Evolutionary conservation across 2,329 filamentous ascomycete genomes (phyloP).

Genomic region (Torrubiellomyces zombiae): DNA sequence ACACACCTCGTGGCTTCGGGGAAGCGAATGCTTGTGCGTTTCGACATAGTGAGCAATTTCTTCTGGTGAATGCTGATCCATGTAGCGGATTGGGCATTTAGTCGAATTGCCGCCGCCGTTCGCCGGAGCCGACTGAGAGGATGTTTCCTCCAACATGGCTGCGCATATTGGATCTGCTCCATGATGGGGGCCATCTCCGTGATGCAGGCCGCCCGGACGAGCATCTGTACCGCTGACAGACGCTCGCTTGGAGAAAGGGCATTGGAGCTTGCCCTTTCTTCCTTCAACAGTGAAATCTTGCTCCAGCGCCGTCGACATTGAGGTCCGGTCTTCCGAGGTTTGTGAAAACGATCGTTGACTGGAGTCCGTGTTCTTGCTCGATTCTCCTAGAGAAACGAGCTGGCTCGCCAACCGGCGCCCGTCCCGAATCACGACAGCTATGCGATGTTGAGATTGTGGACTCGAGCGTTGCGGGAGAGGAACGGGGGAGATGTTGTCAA

Average conservation of each 20-base stretch:
- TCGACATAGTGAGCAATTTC: constrained; percentile 90
- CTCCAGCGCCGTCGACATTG: constrained; percentile 54
- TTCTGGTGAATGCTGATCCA: constrained; percentile 84
- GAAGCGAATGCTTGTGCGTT: constrained; percentile 87
- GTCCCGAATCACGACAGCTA: constrained; percentile 47
- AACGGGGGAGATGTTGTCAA: constrained; percentile 32
- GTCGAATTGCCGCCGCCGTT: constrained; percentile 32
- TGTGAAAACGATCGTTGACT: constrained; percentile 30
- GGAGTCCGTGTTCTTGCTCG: constrained; percentile 33
- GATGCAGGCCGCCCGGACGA: constrained; percentile 9
- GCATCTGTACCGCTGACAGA: constrained; percentile 15
- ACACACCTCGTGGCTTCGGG: constrained; percentile 84
- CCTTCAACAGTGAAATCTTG: constrained; percentile 83
- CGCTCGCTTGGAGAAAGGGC: constrained; percentile 51
- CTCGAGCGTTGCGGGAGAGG: constrained; percentile 34
- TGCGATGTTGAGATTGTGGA: constrained; percentile 29
- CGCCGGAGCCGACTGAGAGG: constrained; percentile 30
- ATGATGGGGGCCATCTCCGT: constrained; percentile 23
- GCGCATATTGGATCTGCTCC: constrained; percentile 45
- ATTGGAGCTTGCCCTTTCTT: constrained; percentile 61
- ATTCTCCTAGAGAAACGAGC: constrained; percentile 29
- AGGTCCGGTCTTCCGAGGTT: constrained; percentile 30
- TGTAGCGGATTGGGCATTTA: constrained; percentile 82
- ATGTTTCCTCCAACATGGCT: constrained; percentile 44
- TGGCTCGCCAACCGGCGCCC: constrained; percentile 41